Conservation (phyloP, 495 filamentous ascomycete species). For the Xylaria venustula region DNA sequence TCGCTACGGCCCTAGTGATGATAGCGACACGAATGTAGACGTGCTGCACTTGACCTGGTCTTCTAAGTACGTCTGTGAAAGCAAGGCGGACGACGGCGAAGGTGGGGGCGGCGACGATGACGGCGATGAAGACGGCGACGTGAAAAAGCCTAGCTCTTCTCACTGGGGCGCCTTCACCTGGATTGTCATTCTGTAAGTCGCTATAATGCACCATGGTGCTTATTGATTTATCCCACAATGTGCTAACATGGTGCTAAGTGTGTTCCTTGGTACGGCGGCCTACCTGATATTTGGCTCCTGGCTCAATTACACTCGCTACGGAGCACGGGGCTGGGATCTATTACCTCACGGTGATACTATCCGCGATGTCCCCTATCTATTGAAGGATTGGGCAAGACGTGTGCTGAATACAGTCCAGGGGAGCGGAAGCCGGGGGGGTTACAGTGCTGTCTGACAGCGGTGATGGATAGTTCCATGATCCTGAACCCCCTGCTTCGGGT, state of each 20-base stretch:
- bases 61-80: slow-evolving; percentile 82
- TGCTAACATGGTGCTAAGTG: slow-evolving; percentile 43
- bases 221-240: not conserved
- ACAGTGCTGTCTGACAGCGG: slow-evolving; percentile 76
- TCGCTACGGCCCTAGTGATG: slow-evolving; percentile 58
- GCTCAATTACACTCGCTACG: slow-evolving; percentile 98
- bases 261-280: slow-evolving; percentile 80
- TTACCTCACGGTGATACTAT: slow-evolving; percentile 91
- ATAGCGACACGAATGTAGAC: slow-evolving; percentile 40
- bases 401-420: slow-evolving; percentile 84
- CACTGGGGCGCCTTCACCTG: slow-evolving; percentile 97
- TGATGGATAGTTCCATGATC: not conserved
- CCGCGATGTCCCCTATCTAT: slow-evolving; percentile 85
- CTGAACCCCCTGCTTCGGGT: too few relatives aligned
- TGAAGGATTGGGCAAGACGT: slow-evolving; percentile 80
- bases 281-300: slow-evolving; percentile 98
- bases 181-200: slow-evolving; percentile 90
- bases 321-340: slow-evolving; percentile 91
- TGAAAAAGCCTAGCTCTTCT: slow-evolving; percentile 28
- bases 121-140: slow-evolving; percentile 11
- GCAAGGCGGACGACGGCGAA: slow-evolving; percentile 46
- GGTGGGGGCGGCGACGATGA: not conserved
- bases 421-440: slow-evolving; percentile 76
- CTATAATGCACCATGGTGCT: not conserved
- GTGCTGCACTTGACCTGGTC: slow-evolving; percentile 75